These are phyloP conservation scores for Stentor coeruleus DNA, from an alignment of 73 alveolate species.

Conservation along the genomic window DNA sequence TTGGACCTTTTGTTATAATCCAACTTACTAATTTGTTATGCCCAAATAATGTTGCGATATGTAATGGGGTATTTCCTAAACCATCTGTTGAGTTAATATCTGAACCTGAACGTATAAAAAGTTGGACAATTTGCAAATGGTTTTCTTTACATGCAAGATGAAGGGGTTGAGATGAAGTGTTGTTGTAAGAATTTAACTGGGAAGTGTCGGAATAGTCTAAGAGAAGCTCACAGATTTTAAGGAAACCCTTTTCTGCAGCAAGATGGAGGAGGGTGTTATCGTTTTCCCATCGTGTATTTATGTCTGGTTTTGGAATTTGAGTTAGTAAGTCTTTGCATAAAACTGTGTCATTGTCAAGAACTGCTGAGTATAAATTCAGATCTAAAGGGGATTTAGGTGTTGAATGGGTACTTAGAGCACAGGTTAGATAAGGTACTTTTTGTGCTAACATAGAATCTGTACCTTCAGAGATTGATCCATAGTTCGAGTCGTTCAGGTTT, in stretches of 20 bases:
- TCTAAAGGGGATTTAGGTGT: not conserved
- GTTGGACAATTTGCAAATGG: not conserved
- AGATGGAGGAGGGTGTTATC: not conserved
- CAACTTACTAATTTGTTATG: not conserved
- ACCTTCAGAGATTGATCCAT: not conserved
- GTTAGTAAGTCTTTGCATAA: not conserved
- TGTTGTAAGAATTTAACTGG: not conserved
- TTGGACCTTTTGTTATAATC: not conserved
- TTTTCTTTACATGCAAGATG: not conserved
- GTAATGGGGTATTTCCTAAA: not conserved
- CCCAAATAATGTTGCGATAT: not conserved
- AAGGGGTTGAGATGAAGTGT: not conserved
- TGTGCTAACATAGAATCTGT: not conserved
- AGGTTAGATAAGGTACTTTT: not conserved
- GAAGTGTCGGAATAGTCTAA: constrained; percentile 26
- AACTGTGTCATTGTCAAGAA: not conserved
- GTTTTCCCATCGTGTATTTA: not conserved
- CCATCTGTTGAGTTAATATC: not conserved
- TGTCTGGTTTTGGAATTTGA: not conserved
- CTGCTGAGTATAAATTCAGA: not conserved
- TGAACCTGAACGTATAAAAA: not conserved
- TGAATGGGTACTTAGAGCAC: not conserved
- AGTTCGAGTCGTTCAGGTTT: not conserved
- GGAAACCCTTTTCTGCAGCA: not conserved
- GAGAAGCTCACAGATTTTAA: not conserved